Conservation (phyloP, 768 basidiomycete species). For the Asterophora lycoperdoides region DNA sequence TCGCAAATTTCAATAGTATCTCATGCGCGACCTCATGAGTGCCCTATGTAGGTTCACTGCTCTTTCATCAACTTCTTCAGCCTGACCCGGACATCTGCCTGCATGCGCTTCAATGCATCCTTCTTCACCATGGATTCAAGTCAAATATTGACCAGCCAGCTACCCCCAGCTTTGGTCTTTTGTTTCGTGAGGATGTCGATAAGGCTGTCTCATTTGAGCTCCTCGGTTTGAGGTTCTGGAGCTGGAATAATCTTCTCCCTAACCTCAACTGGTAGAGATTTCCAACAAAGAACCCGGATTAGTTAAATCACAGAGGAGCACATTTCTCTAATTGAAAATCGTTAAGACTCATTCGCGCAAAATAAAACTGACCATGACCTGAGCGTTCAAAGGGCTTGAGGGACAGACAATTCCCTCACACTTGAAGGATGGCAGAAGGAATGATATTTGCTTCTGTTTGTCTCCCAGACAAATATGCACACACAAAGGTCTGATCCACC, state of each 20-base stretch:
- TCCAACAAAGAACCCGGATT: conserved; percentile 35
- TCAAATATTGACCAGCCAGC: conserved; percentile 43
- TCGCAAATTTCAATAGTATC: too few species aligned
- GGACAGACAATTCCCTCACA: too few species aligned
- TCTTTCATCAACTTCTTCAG: conserved; percentile 43
- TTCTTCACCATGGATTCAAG: conserved; percentile 42
- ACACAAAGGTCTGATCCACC: too few species aligned
- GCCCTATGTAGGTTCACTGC: conserved; percentile 20
- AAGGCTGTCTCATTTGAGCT: conserved; percentile 30
- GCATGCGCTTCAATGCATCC: conserved; percentile 33
- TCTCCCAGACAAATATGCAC: too few species aligned
- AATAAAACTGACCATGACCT: too few species aligned
- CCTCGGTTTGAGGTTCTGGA: conserved; percentile 31
- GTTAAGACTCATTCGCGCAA: neutral
- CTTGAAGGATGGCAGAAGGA: too few species aligned
- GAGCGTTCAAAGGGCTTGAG: too few species aligned
- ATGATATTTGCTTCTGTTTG: too few species aligned
- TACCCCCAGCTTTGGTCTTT: conserved; percentile 28
- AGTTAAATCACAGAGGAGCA: conserved; percentile 31
- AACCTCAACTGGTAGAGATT: conserved; percentile 23
- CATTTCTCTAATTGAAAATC: conserved; percentile 23
- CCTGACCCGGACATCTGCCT: conserved; percentile 32
- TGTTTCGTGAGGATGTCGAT: conserved; percentile 34
- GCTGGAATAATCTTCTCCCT: conserved; percentile 28
- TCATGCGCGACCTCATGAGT: neutral